Evolutionary conservation across 768 basidiomycete genomes (phyloP), one percentile per base, ranked within the genome.

Genomic region (Tephrocybe sp.): DNA sequence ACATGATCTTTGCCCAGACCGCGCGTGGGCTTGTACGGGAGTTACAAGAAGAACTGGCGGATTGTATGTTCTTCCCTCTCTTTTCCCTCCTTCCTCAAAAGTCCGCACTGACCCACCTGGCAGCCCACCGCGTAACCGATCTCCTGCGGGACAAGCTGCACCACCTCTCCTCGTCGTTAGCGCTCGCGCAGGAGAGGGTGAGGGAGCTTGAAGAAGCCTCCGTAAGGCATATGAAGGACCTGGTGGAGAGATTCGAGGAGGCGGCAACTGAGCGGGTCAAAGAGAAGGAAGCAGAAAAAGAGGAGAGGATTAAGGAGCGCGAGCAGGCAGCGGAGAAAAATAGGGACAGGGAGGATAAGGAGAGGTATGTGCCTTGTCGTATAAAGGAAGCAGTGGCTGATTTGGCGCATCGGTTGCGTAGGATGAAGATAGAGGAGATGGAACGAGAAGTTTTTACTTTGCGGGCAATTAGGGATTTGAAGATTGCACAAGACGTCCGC

Each of bases 61-160:
- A 63, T 10, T 68, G 72, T 73, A 48, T 25, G 60, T 40, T 30
- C 28, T 11, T 11, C 11, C 11, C 5, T 5, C 39, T 39, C 15
- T 25, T 33, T 24, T 28, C 3, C 3, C 23, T 12, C 6, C 25
- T n/a, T n/a, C n/a, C n/a, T n/a, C 17, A 26, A 8, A 12, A 25
- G n/a, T n/a, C 7, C 33, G 21, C 25, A 20, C 15, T 18, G n/a
- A 20, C 20, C 26, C 43, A 21, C n/a, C 12, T 30, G 9, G 21
- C 33, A 75, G 73, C 73, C 3, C 63, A 67, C 26, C 65, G 72
- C 37, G 71, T 74, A 4, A 69, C 63, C 3, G 73, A 74, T 36
- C 58, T 76, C 3, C 61, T 74, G 1, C 67, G 73, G 20, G 69
- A 73, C 49, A 74, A 75, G 49, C 60, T 73, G 0, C 65, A 71